Evolutionary conservation across 148 eudicot genomes (phyloP), one percentile per base, ranked within the genome.

Genomic region (Polygonum maritimum): DNA sequence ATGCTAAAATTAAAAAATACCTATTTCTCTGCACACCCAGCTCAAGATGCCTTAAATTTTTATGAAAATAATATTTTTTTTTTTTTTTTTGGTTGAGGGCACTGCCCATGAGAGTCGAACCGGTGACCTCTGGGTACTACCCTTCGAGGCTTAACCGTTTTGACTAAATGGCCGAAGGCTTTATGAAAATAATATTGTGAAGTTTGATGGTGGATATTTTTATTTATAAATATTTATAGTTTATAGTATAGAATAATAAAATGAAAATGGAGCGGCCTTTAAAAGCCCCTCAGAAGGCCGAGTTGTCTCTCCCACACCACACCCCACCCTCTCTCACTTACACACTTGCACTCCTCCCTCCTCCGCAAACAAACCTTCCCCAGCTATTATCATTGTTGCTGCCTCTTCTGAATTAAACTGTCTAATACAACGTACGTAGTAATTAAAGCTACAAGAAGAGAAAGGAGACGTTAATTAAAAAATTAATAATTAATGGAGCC

Each of bases 401-500:
- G 31, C 31, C 31, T 26, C 31, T 26, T 26, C 31, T 26, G 0
- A 26, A 26, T 26, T 1, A 26, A 26, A 26, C 31, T 26, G 31
- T 26, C 31, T 26, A 26, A 26, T 26, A 26, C 31, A 26, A 26
- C 31, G 31, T 26, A 26, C 31, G 31, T 26, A 26, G 31, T 26
- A 26, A 26, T 26, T 26, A 26, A 26, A 26, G 31, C 31, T 26
- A 26, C 0, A 26, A 26, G 31, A 26, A 26, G 31, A 26, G 31
- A 26, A 26, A 26, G 1, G 31, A 26, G 31, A 26, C 31, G 31
- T 26, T 26, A 26, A 26, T 26, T 26, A 26, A 26, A 0, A 0
- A 26, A 26, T 26, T 26, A 26, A 5, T 5, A 5, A 6, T 2
- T 48, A 65, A 89, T 89, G 93, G 91, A 86, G 77, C 83, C 83